These are phyloP conservation scores for Dentipellis sp. DNA, from an alignment of 768 basidiomycete genomes.

Conservation along the genomic window DNA sequence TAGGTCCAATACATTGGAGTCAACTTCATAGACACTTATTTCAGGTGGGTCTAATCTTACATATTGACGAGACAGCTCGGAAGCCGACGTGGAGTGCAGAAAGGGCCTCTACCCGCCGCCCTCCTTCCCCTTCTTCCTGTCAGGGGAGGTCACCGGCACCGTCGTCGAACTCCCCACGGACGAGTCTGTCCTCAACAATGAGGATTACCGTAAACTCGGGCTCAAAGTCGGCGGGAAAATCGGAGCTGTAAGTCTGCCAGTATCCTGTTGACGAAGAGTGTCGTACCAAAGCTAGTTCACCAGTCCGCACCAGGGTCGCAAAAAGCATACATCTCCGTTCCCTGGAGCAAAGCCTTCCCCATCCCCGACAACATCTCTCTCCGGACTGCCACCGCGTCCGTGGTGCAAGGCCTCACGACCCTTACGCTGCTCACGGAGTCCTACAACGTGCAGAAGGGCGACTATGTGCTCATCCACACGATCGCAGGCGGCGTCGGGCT, in stretches of 20 bases:
- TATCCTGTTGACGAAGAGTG: background rate
- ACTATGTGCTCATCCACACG: slow-evolving; percentile 80
- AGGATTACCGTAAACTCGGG: slow-evolving; percentile 52
- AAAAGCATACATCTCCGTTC: slow-evolving; percentile 63
- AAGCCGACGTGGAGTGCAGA: slow-evolving; percentile 20
- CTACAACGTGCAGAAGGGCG: slow-evolving; percentile 72
- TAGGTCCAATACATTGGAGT: slow-evolving; percentile 71
- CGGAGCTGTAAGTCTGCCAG: slow-evolving; percentile 39
- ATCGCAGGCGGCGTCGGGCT: slow-evolving; percentile 85
- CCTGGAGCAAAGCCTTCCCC: slow-evolving; percentile 47
- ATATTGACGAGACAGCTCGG: background rate
- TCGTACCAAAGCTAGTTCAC: background rate
- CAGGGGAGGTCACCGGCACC: slow-evolving; percentile 71
- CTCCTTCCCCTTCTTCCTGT: slow-evolving; percentile 57
- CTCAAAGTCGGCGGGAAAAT: slow-evolving; percentile 64
- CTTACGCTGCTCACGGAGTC: slow-evolving; percentile 75
- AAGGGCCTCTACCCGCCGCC: slow-evolving; percentile 54
- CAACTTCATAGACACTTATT: slow-evolving; percentile 86
- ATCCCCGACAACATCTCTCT: slow-evolving; percentile 56
- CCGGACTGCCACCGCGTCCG: slow-evolving; percentile 52
- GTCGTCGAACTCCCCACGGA: slow-evolving; percentile 71
- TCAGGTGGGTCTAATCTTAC: slow-evolving; percentile 33
- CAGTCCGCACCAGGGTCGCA: slow-evolving; percentile 24
- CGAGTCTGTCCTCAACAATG: slow-evolving; percentile 43
- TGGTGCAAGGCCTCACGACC: slow-evolving; percentile 77